Conservation (phyloP, 2,329 filamentous ascomycete species). For the Paecilomyces fulvus region DNA sequence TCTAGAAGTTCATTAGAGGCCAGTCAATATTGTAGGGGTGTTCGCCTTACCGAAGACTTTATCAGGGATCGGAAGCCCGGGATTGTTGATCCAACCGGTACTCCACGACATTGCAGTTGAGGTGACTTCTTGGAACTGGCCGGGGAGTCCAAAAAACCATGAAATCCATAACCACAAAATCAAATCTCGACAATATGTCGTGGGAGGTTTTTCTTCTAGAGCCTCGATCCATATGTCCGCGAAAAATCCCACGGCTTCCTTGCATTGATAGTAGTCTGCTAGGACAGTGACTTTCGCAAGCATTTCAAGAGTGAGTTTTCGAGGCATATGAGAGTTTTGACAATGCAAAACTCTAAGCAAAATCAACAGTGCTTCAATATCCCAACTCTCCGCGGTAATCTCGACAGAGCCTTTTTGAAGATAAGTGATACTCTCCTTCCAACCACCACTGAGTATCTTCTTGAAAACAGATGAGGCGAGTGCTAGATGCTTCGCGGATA, state of each 20-base stretch:
- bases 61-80: constrained; percentile 4
- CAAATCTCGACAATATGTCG: neutral
- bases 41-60: no score
- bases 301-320: constrained; percentile 1
- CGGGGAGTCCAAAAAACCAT: neutral
- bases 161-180: constrained; percentile 23
- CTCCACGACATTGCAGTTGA: constrained; percentile 1
- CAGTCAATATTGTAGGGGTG: no score
- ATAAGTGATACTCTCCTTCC: constrained; percentile 12
- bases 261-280: constrained; percentile 14
- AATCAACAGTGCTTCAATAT: constrained; percentile 17
- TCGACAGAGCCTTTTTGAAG: constrained; percentile 10
- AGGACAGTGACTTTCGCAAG: constrained; percentile 9
- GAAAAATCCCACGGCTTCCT: constrained; percentile 9
- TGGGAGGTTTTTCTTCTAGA: neutral
- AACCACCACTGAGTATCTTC: constrained; percentile 8
- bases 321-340: constrained; percentile 8
- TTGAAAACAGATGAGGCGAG: constrained; percentile 14
- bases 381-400: constrained; percentile 14
- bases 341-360: constrained; percentile 14
- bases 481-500: constrained; percentile 16
- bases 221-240: constrained; percentile 9
- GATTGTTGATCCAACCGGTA: neutral
- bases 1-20: neutral
- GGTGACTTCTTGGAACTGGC: neutral